Base-by-base conservation (phyloP, 176 grass and related monocot genomes). In the Chloris gayana region DNA sequence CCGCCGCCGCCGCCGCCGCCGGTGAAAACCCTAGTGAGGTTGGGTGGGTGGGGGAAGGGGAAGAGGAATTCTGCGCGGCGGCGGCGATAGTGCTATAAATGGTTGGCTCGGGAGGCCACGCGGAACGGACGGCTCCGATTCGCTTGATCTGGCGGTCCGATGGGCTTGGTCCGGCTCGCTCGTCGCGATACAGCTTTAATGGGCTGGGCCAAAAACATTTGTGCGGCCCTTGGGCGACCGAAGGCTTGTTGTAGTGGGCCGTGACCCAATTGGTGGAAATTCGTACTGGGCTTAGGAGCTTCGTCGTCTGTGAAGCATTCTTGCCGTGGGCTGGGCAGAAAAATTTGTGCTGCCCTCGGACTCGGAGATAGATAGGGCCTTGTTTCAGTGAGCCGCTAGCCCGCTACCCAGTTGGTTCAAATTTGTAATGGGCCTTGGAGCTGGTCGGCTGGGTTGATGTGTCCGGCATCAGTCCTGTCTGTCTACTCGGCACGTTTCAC, bases 101-200 rank as follows among this genome's bases (percentile, higher is more conserved):
- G 61, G 46, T 76, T 67, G 65, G 76, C 73, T 22, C 13, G 19
- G 6, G 51, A 14, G 56, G 33, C 19, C 47, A 74, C 88, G 41
- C 19, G 78, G 39, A 74, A 53, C 85, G 83, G 79, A 94, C 80
- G 88, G 87, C 30, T 46, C 1, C 5, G 82, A 88, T 93, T 62
- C 5, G 29, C 26, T 61, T 22, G 41, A 73, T 83, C 70, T 2
- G 77, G 63, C 57, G 26, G 69, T 22, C 13, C 15, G 57, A 14
- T 89, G 49, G 67, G 5, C 62, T 59, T 73, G 18, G 32, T 19
- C 24, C 34, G 5, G 10, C 38, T 38, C 30, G 12, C 0, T 37
- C 14, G 22, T 38, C 42, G 45, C 10, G 17, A 25, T 14, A 11
- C 14, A 11, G 2, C 9, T 44, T 17, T 7, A 29, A 51, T 70